Base-by-base conservation (phyloP, 2,329 filamentous ascomycete genomes). In the Aspergillus arachidicola region DNA sequence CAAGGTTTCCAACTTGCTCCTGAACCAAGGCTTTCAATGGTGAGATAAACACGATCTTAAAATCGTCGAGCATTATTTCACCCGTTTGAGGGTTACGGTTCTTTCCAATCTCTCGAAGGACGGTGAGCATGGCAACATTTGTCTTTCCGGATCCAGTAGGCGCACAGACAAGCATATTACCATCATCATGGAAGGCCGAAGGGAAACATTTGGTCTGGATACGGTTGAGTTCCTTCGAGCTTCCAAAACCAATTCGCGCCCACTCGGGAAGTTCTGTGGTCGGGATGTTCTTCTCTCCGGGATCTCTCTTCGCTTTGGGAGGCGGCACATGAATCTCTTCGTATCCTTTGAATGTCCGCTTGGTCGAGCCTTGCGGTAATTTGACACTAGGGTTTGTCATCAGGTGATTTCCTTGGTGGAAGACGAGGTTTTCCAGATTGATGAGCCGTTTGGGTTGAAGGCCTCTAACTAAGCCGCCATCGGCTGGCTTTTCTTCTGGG, bases 321-420 rank as follows among this genome's bases (percentile, higher is more conserved):
- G 93, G 87, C 9, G 95, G 95, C 4, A 99, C 94, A 75, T 99
- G 95, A 63, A 98, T 97, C 75, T 99, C 95, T 78, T 99, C 95
- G 70, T 98, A 99, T 38, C 95, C 95, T 79, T 99, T 99, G 81
- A 97, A 97, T 0, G 92, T 93, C 55, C 93, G 88, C 78, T 98
- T 97, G 0, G 92, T 97, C 2, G 95, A 97, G 12, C 95, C 95
- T 75, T 97, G 93, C 0, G 95, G 95, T 23, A 99, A 85, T 66
- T 91, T 91, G 54, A 99, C 95, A 75, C 93, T 97, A 7, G 93
- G 91, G 72, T 99, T 99, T n/a, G 95, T 98, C 94, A 98, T 99
- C 50, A 99, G 85, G 82, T 99, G 95, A 73, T 98, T 99, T 59
- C 95, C 95, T 79, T 98, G 94, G 71, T 98, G 95, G 75, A 99